These are phyloP conservation scores for Canna indica DNA, from an alignment of 176 grass and related monocot genomes.

Conservation along the genomic window DNA sequence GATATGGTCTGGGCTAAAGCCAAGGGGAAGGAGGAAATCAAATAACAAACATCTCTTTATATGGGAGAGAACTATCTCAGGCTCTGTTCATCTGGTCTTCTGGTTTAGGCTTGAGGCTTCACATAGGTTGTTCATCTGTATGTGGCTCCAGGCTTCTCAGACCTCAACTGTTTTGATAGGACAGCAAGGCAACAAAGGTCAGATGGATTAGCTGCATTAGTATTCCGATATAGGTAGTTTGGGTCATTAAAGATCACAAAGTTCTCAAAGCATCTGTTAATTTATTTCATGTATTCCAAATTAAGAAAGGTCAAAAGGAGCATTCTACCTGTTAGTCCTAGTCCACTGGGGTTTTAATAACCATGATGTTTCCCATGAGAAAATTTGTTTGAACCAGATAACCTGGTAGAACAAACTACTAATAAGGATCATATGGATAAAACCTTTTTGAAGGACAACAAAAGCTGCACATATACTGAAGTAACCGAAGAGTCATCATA, in stretches of 20 bases:
- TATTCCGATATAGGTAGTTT: conserved; percentile 8
- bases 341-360: conserved; percentile 13
- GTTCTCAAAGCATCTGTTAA: conserved; percentile 2
- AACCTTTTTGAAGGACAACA: not conserved
- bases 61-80: conserved; percentile 7
- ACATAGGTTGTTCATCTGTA: conserved; percentile 7
- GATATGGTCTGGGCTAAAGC: conserved; percentile 6
- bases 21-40: conserved; percentile 3
- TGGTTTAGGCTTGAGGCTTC: conserved; percentile 26
- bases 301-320: not conserved
- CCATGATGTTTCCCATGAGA: conserved; percentile 24
- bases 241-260: conserved; percentile 8
- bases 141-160: conserved; percentile 20
- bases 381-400: conserved; percentile 21
- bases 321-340: conserved; percentile 20
- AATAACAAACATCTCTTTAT: conserved; percentile 6
- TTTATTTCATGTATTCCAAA: conserved; percentile 8
- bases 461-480: not conserved
- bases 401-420: conserved; percentile 18
- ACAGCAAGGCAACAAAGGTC: conserved; percentile 22
- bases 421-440: conserved; percentile 8
- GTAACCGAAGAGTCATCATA: not conserved
- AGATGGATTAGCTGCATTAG: conserved; percentile 11
- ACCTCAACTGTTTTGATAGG: conserved; percentile 21
- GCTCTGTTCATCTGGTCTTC: conserved; percentile 18